Conservation (phyloP, 139 green algal genomes). For the Picochlorum sp. region DNA sequence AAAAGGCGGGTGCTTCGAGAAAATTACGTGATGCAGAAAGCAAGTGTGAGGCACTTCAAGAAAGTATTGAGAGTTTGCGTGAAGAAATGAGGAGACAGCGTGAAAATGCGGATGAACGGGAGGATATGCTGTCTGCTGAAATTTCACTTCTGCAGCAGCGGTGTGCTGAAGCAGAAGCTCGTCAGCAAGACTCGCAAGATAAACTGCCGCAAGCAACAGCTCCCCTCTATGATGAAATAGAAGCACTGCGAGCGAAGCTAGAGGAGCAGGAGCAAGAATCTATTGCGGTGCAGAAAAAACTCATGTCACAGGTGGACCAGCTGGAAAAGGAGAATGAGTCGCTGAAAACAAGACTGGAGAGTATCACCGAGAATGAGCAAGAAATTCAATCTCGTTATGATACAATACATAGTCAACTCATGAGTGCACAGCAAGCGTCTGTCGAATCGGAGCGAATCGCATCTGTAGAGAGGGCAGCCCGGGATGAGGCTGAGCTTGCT, state of each 20-base stretch:
- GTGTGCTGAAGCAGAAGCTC: slow-evolving; percentile 67
- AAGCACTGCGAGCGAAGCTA: slow-evolving; percentile 28
- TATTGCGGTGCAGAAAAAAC: not conserved
- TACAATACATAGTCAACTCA: not conserved
- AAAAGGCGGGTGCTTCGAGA: slow-evolving; percentile 36
- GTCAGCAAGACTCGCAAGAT: slow-evolving; percentile 76
- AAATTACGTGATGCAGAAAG: slow-evolving; percentile 48
- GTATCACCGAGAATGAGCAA: not conserved
- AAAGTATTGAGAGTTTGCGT: slow-evolving; percentile 44
- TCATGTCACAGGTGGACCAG: slow-evolving; percentile 2
- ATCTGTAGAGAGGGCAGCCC: not conserved
- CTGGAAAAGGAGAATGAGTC: not conserved
- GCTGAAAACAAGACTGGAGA: not conserved
- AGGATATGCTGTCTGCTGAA: slow-evolving; percentile 47
- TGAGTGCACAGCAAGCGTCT: not conserved
- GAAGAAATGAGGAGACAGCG: slow-evolving; percentile 51
- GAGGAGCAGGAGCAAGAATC: slow-evolving; percentile 46
- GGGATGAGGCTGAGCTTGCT: not conserved
- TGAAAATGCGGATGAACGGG: slow-evolving; percentile 22
- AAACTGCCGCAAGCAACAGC: slow-evolving; percentile 82
- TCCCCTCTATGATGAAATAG: slow-evolving; percentile 86
- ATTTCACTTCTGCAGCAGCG: slow-evolving; percentile 54
- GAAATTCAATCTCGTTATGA: not conserved
- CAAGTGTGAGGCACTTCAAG: slow-evolving; percentile 48
- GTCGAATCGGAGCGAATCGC: not conserved